These are phyloP conservation scores for Penium margaritaceum DNA, from an alignment of 139 green algal genomes.

Conservation along the genomic window DNA sequence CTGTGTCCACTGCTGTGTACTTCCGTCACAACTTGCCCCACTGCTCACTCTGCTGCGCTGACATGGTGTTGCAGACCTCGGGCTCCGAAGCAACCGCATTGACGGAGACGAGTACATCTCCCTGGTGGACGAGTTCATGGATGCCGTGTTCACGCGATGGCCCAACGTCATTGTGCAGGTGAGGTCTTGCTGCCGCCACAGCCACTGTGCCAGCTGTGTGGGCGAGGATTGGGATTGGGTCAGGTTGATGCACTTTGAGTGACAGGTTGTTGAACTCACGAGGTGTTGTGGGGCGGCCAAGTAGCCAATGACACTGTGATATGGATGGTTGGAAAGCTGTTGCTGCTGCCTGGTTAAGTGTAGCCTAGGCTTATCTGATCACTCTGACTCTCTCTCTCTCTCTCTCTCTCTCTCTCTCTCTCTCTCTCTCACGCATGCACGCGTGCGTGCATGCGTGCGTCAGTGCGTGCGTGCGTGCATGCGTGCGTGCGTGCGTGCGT, in stretches of 20 bases:
- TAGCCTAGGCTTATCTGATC: too few relatives aligned
- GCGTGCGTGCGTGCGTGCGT: not conserved
- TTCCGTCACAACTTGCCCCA: not conserved
- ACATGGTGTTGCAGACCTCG: conserved; percentile 21
- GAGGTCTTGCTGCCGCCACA: too few relatives aligned
- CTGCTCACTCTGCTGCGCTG: not conserved
- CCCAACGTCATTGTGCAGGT: conserved; percentile 52
- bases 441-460: not conserved
- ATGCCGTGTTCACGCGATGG: conserved; percentile 45
- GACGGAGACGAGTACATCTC: conserved; percentile 26
- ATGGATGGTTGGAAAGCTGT: not conserved
- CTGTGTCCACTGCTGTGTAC: not conserved
- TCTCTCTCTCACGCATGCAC: not conserved
- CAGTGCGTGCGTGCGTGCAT: not conserved
- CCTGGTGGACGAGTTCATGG: conserved; percentile 50
- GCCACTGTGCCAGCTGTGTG: too few relatives aligned
- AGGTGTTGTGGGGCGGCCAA: not conserved
- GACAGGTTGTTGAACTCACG: not conserved
- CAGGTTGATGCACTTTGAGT: not conserved
- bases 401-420: too few relatives aligned
- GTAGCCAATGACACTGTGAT: not conserved
- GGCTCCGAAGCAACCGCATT: conserved; percentile 35
- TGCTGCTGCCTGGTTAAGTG: too few relatives aligned
- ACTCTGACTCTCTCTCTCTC: too few relatives aligned
- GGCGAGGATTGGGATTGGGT: not conserved